Evolutionary conservation across 306 rosid species (phyloP), one percentile per base, ranked within the genome.

Genomic region (Lathyrus sativus): DNA sequence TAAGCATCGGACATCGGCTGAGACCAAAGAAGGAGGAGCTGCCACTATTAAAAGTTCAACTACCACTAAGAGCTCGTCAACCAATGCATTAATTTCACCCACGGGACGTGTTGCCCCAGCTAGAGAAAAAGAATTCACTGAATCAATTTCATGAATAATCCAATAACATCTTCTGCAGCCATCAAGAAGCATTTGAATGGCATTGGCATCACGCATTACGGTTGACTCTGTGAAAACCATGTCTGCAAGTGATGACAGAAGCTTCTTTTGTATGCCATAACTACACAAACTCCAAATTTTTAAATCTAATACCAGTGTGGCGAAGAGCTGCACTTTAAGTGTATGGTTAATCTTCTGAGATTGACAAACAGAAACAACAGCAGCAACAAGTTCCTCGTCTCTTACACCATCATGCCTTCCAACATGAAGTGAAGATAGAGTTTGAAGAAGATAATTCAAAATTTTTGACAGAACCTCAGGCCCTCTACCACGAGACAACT

Each of bases 11-110:
- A 93, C 79, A 51, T 93, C 99, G 49, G 86, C 84, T 3, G 90
- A 86, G 78, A 93, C 96, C 80, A 85, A 43, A 6, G 84, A 78
- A 78, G 96, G 86, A 70, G 96, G 84, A 74, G 95, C 96, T 62
- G 89, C 97, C 84, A 83, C 88, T n/a, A 90, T 76, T 71, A 93
- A 81, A 78, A 93, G 96, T 80, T 93, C 99, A 78, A 93, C 87
- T 72, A 93, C 82, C 62, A 93, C 99, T 59, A 93, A 80, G 62
- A 93, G 95, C 85, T 93, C 97, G 48, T 93, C 99, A 79, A 93
- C 95, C 88, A 93, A 84, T 33, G 99, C 99, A 85, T 93, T 93
- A 80, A 93, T 87, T 80, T 93, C 99, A 70, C 99, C 99, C 31
- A 86, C 89, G 13, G 95, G 99, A 39, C 92, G 95, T 42, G 83